Conservation (phyloP, 805 yeast genomes). For the Starmerella potacharoeniae region DNA sequence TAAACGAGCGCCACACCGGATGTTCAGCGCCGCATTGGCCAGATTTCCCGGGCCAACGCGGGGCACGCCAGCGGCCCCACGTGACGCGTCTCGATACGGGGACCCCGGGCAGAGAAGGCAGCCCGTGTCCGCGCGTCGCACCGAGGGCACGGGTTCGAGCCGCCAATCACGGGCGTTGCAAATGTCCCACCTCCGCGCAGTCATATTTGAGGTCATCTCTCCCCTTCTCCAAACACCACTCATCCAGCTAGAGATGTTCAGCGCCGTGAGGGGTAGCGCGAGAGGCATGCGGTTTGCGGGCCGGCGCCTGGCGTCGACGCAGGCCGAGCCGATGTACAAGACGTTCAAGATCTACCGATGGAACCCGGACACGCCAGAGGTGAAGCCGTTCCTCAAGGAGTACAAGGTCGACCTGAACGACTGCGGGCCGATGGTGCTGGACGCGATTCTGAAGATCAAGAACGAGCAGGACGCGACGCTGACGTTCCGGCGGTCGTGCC, state of each 20-base stretch:
- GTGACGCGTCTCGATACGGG: too few species aligned
- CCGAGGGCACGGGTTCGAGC: constrained; percentile 3
- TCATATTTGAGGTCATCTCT: background rate
- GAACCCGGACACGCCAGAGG: constrained; percentile 94
- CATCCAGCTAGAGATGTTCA: background rate
- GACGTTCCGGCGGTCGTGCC: constrained; percentile 95
- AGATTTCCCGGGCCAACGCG: too few species aligned
- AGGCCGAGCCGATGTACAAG: constrained; percentile 57
- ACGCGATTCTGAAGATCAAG: constrained; percentile 87
- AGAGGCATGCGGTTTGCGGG: background rate
- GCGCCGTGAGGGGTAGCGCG: background rate
- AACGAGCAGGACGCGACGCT: constrained; percentile 93
- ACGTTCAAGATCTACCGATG: constrained; percentile 91
- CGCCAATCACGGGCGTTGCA: constrained; percentile 5
- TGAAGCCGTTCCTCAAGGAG: constrained; percentile 74
- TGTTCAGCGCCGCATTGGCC: too few species aligned
- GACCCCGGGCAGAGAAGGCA: background rate
- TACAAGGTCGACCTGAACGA: constrained; percentile 77
- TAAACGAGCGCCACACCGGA: too few species aligned
- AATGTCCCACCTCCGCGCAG: constrained; percentile 5
- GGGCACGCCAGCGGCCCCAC: too few species aligned
- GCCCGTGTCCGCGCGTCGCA: constrained; percentile 7
- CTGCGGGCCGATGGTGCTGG: constrained; percentile 97
- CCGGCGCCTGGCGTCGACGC: constrained; percentile 17
- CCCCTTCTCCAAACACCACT: background rate